phyloP scores from a whole-genome alignment of 1,139 yeast species.

The Lipomyces yarrowii region DNA sequence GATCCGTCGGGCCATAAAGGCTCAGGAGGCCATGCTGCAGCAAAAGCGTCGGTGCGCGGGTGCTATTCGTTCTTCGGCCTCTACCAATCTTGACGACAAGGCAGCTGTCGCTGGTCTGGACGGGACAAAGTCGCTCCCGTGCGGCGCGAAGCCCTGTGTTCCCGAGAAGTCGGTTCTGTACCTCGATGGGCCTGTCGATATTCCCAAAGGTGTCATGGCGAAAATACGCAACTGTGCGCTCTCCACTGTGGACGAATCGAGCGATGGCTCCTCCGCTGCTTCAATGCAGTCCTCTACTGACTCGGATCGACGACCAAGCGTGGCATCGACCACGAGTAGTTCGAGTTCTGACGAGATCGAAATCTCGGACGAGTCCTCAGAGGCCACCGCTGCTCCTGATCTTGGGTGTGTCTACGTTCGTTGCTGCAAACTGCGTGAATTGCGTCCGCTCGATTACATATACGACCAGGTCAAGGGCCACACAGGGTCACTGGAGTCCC shows the following conservation, averaged over 20 bases:
- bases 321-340: background rate
- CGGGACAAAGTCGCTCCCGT: background rate
- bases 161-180: background rate
- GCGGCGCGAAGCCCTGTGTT: background rate
- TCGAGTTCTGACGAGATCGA: background rate
- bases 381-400: background rate
- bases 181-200: slow-evolving; percentile 3
- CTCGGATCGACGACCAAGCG: background rate
- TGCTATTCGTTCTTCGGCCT: slow-evolving; percentile 9
- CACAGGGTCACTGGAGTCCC: slow-evolving; percentile 12
- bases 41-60: slow-evolving; percentile 5
- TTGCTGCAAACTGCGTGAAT: slow-evolving; percentile 31
- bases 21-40: slow-evolving; percentile 12
- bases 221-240: background rate
- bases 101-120: slow-evolving; percentile 8
- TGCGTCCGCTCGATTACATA: slow-evolving; percentile 13
- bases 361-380: background rate
- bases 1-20: slow-evolving; percentile 22
- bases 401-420: slow-evolving; percentile 22
- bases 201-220: background rate
- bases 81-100: background rate
- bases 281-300: background rate
- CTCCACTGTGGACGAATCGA: background rate
- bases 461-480: slow-evolving; percentile 19
- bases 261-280: background rate